phyloP scores from a whole-genome alignment of 2,329 filamentous ascomycete species.

The Lachnellula arida region DNA sequence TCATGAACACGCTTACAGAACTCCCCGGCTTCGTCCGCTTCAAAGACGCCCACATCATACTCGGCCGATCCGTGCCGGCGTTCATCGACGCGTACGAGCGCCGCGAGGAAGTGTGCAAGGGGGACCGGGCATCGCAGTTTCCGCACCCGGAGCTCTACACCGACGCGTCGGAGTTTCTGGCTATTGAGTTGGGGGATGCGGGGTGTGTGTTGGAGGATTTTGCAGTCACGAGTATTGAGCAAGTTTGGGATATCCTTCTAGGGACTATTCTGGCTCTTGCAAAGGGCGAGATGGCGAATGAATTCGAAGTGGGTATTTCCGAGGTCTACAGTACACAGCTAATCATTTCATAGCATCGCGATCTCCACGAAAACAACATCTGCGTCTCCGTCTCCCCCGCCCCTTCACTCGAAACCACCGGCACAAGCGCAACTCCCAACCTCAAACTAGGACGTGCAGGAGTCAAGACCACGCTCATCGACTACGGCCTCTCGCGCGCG shows the following conservation, averaged over 20 bases:
- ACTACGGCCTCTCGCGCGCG: constrained; percentile 61
- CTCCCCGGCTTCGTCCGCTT: constrained; percentile 62
- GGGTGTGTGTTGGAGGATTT: constrained; percentile 57
- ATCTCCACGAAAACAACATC: constrained; percentile 61
- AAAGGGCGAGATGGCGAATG: constrained; percentile 51
- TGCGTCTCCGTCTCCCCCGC: constrained; percentile 39
- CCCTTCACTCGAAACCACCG: neutral
- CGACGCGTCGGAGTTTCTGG: constrained; percentile 53
- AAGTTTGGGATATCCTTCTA: constrained; percentile 61
- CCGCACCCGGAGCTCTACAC: constrained; percentile 57
- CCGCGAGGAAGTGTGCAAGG: constrained; percentile 32
- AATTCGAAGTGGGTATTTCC: constrained; percentile 50
- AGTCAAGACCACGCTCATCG: constrained; percentile 59
- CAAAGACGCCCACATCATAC: constrained; percentile 58
- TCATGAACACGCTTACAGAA: constrained; percentile 60
- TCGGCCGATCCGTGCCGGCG: constrained; percentile 48
- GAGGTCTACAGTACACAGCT: neutral
- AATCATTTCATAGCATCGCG: constrained; percentile 47
- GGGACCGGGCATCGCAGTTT: constrained; percentile 51
- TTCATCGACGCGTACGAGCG: constrained; percentile 56
- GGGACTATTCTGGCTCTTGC: constrained; percentile 56
- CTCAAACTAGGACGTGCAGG: constrained; percentile 42
- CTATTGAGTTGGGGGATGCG: constrained; percentile 60
- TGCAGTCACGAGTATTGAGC: constrained; percentile 41
- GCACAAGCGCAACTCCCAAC: neutral